Evolutionary conservation across 2,329 filamentous ascomycete species (phyloP).

Genomic region (Epichloe coenophiala): DNA sequence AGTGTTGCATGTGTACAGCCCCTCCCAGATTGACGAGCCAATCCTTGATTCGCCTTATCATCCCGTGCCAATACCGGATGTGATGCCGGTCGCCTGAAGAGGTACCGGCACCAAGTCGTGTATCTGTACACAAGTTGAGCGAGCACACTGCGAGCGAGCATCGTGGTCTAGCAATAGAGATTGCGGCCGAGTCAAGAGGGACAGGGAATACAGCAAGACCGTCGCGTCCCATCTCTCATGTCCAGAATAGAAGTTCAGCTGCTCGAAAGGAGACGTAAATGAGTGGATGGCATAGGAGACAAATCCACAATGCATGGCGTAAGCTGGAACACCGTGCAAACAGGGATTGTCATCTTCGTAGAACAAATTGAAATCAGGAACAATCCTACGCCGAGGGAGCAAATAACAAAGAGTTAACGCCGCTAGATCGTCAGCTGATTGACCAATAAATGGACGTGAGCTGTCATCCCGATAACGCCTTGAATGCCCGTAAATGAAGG

Average conservation of each 20-base stretch:
- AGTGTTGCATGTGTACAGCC: not conserved
- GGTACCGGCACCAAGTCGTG: not conserved
- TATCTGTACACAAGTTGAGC: not conserved
- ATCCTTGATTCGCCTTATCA: not conserved
- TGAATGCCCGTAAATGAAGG: constrained; percentile 22
- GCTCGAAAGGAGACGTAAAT: constrained; percentile 1
- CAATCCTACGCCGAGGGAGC: constrained; percentile 20
- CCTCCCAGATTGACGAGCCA: not conserved
- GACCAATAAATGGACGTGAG: constrained; percentile 24
- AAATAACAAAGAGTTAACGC: constrained; percentile 19
- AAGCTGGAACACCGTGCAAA: not conserved
- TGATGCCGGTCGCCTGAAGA: not conserved
- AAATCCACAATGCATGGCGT: not conserved
- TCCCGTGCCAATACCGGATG: not conserved
- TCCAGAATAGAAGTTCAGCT: constrained; percentile 4
- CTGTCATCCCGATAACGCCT: constrained; percentile 28
- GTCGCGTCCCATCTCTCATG: not conserved
- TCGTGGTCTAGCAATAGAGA: not conserved
- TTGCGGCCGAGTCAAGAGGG: not conserved
- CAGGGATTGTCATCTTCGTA: not conserved
- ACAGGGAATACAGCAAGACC: not conserved
- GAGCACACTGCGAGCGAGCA: not conserved
- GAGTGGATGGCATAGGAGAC: constrained; percentile 4
- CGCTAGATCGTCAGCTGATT: constrained; percentile 20
- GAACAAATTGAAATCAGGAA: not conserved